Conservation (phyloP, 2,329 filamentous ascomycete species). For the Trichoderma sp. region DNA sequence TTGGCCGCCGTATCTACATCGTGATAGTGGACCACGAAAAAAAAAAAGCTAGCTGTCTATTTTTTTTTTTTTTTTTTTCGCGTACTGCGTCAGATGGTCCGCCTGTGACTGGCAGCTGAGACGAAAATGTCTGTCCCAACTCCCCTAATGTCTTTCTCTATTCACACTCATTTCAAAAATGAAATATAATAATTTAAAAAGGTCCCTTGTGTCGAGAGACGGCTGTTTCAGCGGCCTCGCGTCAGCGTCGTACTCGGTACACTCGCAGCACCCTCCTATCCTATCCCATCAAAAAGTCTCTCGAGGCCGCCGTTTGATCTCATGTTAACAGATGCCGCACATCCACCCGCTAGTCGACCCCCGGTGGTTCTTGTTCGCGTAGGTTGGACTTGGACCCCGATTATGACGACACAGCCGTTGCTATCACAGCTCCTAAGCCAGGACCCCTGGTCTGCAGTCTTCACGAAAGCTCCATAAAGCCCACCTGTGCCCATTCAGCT, state of each 20-base stretch:
- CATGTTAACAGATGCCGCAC: background rate
- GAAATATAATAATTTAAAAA: background rate
- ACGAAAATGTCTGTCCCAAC: background rate
- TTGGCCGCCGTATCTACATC: slow-evolving; percentile 3
- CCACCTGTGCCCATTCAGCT: slow-evolving; percentile 1
- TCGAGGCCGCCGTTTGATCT: background rate
- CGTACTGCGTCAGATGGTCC: background rate
- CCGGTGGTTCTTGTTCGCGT: background rate
- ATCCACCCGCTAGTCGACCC: background rate
- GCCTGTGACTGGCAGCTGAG: slow-evolving; percentile 3
- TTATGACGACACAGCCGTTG: slow-evolving; percentile 14
- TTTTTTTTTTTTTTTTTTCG: background rate
- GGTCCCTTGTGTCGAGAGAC: background rate
- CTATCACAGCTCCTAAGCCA: background rate
- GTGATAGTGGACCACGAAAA: background rate
- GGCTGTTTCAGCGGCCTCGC: background rate
- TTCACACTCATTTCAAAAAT: background rate
- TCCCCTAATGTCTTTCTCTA: background rate
- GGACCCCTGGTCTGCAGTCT: background rate
- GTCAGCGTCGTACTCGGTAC: background rate
- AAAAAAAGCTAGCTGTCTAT: background rate
- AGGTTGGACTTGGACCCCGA: slow-evolving; percentile 1
- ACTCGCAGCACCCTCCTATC: background rate
- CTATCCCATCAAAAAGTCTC: background rate
- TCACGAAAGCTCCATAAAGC: slow-evolving; percentile 1